Percentiles rank a stretch among this genome's conserved stretches.
These are phyloP conservation scores for Paraphysoderma sedebokerense DNA, from an alignment of 371 early-diverging fungal genomes.

Conservation along the genomic window DNA sequence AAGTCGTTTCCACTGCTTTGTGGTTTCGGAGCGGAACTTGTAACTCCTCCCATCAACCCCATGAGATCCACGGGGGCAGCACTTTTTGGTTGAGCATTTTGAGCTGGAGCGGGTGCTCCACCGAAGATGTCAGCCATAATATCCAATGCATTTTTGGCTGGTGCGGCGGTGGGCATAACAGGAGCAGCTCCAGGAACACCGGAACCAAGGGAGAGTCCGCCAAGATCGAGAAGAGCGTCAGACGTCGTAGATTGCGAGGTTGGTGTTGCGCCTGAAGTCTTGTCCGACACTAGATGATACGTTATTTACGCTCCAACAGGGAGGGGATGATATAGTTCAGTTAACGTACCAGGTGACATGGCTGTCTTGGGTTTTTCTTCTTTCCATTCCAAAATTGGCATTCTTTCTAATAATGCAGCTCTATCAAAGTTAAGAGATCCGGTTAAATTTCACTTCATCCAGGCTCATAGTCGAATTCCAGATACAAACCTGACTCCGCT, in stretches of 20 bases:
- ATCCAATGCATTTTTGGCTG: neutral
- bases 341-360: neutral
- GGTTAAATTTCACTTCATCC: neutral
- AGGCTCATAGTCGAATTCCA: neutral
- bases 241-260: neutral
- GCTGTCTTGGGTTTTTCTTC: slow-evolving; percentile 11
- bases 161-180: neutral
- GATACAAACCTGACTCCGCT: slow-evolving; percentile 7
- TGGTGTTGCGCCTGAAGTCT: neutral
- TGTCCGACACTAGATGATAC: neutral
- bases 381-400: slow-evolving; percentile 70
- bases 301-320: neutral
- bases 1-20: neutral
- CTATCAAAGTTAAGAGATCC: slow-evolving; percentile 40
- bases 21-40: neutral
- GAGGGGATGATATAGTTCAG: neutral
- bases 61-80: neutral
- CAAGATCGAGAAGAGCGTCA: neutral
- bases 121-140: neutral
- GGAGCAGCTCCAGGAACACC: neutral
- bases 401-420: slow-evolving; percentile 73
- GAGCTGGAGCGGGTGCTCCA: neutral
- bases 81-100: neutral
- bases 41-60: neutral
- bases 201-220: neutral